A percentile compares a stretch with the other conserved stretches of the same genome.
Conservation (phyloP, 805 yeast genomes). For the Saccharomyces paradoxus region DNA sequence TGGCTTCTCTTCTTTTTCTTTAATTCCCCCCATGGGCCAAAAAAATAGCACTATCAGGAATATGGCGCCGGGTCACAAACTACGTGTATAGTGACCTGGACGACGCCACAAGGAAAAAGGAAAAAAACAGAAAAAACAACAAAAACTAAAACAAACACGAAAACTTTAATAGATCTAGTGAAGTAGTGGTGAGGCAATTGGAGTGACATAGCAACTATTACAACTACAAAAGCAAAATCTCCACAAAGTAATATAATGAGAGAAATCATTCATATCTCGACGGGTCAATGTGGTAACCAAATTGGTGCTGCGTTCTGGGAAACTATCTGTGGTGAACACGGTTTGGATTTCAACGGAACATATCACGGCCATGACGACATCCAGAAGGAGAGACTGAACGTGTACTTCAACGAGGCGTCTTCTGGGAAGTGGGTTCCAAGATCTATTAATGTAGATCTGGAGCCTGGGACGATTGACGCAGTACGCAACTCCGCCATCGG, state of each 20-base stretch:
- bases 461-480: constrained; percentile 87
- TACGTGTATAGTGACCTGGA: background rate
- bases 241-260: constrained; percentile 11
- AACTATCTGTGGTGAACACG: constrained; percentile 84
- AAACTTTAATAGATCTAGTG: background rate
- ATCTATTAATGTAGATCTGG: constrained; percentile 85
- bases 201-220: background rate
- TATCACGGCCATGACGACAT: constrained; percentile 53
- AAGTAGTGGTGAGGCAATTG: background rate
- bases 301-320: constrained; percentile 95
- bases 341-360: constrained; percentile 65
- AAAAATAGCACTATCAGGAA: background rate
- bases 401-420: constrained; percentile 80
- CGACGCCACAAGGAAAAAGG: background rate
- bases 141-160: background rate
- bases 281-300: constrained; percentile 99
- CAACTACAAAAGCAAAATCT: background rate
- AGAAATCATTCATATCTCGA: constrained; percentile 78
- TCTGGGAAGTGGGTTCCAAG: constrained; percentile 89
- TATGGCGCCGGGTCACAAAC: background rate
- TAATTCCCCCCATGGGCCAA: background rate
- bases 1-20: background rate
- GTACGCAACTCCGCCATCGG: constrained; percentile 78
- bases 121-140: background rate
- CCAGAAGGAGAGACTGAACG: constrained; percentile 57